Base-by-base conservation (phyloP, 805 yeast genomes). In the Zygotorulaspora danielsina region DNA sequence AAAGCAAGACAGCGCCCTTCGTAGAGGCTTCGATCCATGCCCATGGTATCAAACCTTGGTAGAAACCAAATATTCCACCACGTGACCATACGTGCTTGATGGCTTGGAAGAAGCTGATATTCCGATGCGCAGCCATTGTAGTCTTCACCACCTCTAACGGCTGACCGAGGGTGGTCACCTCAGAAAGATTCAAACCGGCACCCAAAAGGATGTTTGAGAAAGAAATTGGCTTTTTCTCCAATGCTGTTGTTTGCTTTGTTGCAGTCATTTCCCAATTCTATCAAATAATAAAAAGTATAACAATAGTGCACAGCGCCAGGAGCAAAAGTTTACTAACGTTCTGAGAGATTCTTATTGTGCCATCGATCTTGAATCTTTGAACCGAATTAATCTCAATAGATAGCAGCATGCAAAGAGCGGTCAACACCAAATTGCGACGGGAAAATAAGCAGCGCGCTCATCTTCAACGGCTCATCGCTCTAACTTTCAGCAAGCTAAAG, bases 11-110 rank as follows among this genome's bases (percentile, higher is more conserved):
- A 4, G 97, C 97, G 63, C 98, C 98, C 65, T 93, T 93, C 25
- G 98, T 93, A n/a, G 96, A 84, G 7, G 96, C 98, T 66, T 90
- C 98, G 53, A 93, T 84, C 97, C 97, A 89, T 5, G 97, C 98
- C 98, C 98, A 93, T 33, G 98, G 98, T 49, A 90, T 89, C 60
- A 93, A 73, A 21, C 98, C 98, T 65, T 93, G 98, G 67, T 89
- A 93, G 69, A 89, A 93, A 0, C 97, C 98, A 19, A 76, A 60
- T 12, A 82, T 55, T 38, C 98, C 98, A 50, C 98, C 98, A 57
- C 98, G 79, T 11, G 93, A 74, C 93, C 95, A 87, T 46, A 93
- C 89, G 28, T 78, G 72, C 42, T 73, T 73, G 37, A 81, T 72
- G 19, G 96, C 85, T 51, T 79, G 79, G 8, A 76, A 51, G 46